Percentiles rank a stretch among this genome's conserved stretches.
Evolutionary conservation across 2,329 filamentous ascomycete species (phyloP).

Genomic region (Microcera coccophila): DNA sequence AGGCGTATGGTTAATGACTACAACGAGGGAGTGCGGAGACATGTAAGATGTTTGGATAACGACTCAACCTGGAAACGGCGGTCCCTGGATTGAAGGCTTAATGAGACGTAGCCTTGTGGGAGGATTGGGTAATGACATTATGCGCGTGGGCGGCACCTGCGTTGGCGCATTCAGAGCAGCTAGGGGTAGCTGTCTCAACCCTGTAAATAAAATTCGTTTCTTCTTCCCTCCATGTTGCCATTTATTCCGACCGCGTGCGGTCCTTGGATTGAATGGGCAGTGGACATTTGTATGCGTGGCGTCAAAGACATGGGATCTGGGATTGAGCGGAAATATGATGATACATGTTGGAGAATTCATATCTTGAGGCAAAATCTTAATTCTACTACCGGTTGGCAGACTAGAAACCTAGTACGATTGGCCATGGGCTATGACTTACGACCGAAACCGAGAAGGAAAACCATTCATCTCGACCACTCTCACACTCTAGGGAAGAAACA

Average conservation of each 20-base stretch:
- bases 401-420: too few species aligned
- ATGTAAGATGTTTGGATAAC: not conserved
- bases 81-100: not conserved
- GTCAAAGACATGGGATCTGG: conserved; percentile 13
- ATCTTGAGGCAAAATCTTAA: too few species aligned
- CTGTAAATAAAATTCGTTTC: not conserved
- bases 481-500: too few species aligned
- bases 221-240: not conserved
- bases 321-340: conserved; percentile 15
- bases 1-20: not conserved
- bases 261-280: not conserved
- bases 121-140: not conserved
- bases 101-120: not conserved
- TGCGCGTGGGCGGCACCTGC: not conserved
- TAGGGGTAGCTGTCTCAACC: not conserved
- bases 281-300: conserved; percentile 14
- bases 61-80: not conserved
- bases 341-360: conserved; percentile 6
- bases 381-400: too few species aligned
- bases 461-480: too few species aligned
- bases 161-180: not conserved
- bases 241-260: not conserved
- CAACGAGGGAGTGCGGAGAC: not conserved
- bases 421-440: too few species aligned
- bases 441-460: too few species aligned